Conservation (phyloP, 768 basidiomycete species). For the Tephrocybe sp. region DNA sequence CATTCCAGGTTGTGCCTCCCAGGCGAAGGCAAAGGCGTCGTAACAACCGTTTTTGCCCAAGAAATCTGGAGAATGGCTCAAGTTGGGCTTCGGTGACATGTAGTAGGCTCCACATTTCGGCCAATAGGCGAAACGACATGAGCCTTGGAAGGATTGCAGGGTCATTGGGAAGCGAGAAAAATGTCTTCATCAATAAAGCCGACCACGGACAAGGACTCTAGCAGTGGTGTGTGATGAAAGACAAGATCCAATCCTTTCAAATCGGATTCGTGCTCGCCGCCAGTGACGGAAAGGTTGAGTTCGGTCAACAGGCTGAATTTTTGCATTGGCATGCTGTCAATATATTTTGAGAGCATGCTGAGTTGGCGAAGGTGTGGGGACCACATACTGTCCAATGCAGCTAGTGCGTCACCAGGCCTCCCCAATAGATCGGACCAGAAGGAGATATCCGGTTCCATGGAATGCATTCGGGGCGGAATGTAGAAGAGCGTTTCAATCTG, state of each 20-base stretch:
- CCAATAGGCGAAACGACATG: conserved; percentile 35
- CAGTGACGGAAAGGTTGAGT: conserved; percentile 31
- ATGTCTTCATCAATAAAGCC: conserved; percentile 28
- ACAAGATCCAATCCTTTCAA: conserved; percentile 32
- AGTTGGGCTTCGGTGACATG: conserved; percentile 15
- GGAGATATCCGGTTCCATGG: conserved; percentile 4
- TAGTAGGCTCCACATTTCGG: conserved; percentile 19
- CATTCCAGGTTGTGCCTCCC: conserved; percentile 22
- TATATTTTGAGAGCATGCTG: conserved; percentile 3
- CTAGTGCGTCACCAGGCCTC: neutral
- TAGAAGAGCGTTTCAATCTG: conserved; percentile 9
- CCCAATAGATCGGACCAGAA: conserved; percentile 1
- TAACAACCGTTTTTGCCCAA: conserved; percentile 24
- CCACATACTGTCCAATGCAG: conserved; percentile 2
- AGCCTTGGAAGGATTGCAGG: conserved; percentile 29
- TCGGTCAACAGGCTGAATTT: conserved; percentile 28
- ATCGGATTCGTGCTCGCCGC: conserved; percentile 26
- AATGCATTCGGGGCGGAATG: conserved; percentile 4
- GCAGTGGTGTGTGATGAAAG: conserved; percentile 28
- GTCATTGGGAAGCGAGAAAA: conserved; percentile 29
- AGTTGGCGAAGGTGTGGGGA: conserved; percentile 6
- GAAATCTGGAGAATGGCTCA: conserved; percentile 27
- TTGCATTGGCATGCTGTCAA: conserved; percentile 29
- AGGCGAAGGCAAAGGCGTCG: conserved; percentile 35
- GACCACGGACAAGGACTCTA: conserved; percentile 37